A percentile compares a stretch with the other conserved stretches of the same genome.
Evolutionary conservation across 1,139 yeast genomes (phyloP).

Genomic region (Nakaseomyces bracarensis): DNA sequence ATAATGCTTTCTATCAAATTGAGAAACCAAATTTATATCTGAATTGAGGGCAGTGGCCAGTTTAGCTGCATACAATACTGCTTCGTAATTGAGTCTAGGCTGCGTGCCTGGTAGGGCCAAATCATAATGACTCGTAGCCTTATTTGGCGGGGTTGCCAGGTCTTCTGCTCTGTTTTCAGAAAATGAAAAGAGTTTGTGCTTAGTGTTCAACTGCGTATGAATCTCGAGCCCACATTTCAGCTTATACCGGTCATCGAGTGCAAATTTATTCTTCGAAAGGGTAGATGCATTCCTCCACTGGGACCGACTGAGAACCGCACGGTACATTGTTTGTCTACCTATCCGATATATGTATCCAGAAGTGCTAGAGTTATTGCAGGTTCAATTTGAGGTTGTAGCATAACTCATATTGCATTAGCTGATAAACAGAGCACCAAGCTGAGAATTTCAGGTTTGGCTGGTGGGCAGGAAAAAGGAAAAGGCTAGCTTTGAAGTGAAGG

Average conservation of each 20-base stretch:
- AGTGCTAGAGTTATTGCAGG: no score
- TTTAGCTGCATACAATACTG: constrained; percentile 58
- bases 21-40: constrained; percentile 45
- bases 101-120: constrained; percentile 89
- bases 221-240: constrained; percentile 87
- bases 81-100: constrained; percentile 73
- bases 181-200: constrained; percentile 64
- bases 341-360: no score
- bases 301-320: not conserved
- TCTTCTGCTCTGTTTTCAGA: constrained; percentile 39
- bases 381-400: no score
- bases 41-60: constrained; percentile 69
- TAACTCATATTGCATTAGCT: no score
- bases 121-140: constrained; percentile 71
- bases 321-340: not conserved
- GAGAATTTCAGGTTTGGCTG: no score
- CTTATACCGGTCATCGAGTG: not conserved
- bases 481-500: no score
- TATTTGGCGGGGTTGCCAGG: constrained; percentile 50
- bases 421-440: no score
- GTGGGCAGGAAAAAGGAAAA: no score
- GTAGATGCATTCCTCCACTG: constrained; percentile 1
- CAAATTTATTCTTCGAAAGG: not conserved
- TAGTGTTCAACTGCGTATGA: constrained; percentile 78
- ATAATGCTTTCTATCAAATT: constrained; percentile 90